phyloP scores from a whole-genome alignment of 331 rosid species.

The Spiraea crenata region DNA sequence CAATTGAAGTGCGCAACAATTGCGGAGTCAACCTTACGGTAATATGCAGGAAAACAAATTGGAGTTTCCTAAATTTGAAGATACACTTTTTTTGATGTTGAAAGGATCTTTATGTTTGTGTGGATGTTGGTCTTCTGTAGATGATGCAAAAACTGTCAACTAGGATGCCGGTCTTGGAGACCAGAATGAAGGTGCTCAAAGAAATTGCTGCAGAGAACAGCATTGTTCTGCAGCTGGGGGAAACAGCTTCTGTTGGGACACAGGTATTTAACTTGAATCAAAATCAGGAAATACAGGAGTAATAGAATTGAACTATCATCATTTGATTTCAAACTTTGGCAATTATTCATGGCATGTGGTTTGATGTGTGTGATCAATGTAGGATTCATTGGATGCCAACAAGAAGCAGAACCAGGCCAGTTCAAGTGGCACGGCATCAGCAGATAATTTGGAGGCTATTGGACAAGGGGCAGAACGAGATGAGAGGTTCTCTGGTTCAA shows the following conservation, averaged over 20 bases:
- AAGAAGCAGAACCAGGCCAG: constrained; percentile 34
- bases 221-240: constrained; percentile 59
- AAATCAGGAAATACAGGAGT: neutral
- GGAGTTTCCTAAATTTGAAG: too few relatives aligned
- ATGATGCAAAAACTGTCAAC: constrained; percentile 72
- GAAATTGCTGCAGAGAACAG: constrained; percentile 71
- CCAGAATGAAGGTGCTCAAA: constrained; percentile 63
- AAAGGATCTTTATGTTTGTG: neutral
- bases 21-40: constrained; percentile 69
- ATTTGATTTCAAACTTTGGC: neutral
- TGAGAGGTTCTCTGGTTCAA: constrained; percentile 43
- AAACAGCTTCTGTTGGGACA: constrained; percentile 26
- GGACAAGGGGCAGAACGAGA: constrained; percentile 38
- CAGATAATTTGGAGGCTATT: constrained; percentile 24
- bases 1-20: constrained; percentile 68
- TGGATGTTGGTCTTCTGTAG: constrained; percentile 33
- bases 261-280: constrained; percentile 40
- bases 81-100: neutral
- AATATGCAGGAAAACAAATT: neutral
- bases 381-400: constrained; percentile 42
- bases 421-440: constrained; percentile 23
- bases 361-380: constrained; percentile 25
- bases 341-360: constrained; percentile 18
- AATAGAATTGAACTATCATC: neutral
- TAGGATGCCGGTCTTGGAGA: constrained; percentile 62